Conservation (phyloP, 305 asterid genomes). For the Fraxinus latifolia region DNA sequence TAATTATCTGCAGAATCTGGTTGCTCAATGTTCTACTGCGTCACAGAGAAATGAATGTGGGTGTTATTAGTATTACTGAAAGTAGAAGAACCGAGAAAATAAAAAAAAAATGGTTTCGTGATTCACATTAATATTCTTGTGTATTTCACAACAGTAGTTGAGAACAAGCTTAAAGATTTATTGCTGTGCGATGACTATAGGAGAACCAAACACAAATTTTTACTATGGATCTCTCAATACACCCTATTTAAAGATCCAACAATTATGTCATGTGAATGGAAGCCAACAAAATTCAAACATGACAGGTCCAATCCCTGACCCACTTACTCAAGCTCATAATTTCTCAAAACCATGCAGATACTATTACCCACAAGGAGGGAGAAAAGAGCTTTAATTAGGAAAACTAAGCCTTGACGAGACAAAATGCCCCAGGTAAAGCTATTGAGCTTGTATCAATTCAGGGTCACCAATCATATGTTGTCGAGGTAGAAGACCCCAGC, state of each 20-base stretch:
- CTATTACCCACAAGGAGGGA: background rate
- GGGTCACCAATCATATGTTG: background rate
- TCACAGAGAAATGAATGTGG: conserved; percentile 6
- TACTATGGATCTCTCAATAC: background rate
- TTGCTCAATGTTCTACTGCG: conserved; percentile 57
- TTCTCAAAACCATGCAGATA: background rate
- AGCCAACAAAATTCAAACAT: background rate
- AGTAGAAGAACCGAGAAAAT: background rate
- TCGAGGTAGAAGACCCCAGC: background rate
- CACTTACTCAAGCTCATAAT: background rate
- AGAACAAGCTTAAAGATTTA: background rate
- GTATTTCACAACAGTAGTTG: background rate
- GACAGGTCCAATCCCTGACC: background rate
- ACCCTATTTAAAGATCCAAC: background rate
- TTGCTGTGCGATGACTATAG: background rate
- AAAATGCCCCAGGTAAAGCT: background rate
- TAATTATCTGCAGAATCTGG: conserved; percentile 63
- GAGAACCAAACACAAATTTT: background rate
- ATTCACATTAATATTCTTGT: background rate
- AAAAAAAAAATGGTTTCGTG: background rate
- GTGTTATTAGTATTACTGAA: background rate
- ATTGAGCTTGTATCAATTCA: background rate
- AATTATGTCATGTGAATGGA: background rate
- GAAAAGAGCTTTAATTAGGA: background rate
- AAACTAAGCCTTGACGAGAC: background rate